Base-by-base conservation (phyloP, 495 filamentous ascomycete genomes). In the Talaromyces thailandensis region DNA sequence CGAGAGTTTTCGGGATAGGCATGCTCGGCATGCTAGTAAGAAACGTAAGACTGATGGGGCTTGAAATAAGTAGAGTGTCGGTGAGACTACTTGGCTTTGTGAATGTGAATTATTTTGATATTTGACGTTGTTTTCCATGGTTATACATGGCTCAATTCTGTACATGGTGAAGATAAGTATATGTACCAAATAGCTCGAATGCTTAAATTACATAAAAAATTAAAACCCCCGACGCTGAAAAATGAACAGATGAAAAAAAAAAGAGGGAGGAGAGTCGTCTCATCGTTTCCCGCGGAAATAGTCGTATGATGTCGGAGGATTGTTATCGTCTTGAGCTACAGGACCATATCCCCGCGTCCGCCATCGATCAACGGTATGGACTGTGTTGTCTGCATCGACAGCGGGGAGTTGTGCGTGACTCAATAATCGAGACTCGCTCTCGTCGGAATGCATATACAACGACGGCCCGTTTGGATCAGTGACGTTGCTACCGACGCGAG, bases 31-130 rank as follows among this genome's bases (percentile, higher is more conserved):
- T n/a, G n/a, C n/a, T n/a, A n/a, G n/a, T n/a, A n/a, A n/a, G n/a
- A n/a, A n/a, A n/a, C n/a, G n/a, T n/a, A n/a, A n/a, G n/a, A n/a
- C n/a, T n/a, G n/a, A n/a, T n/a, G n/a, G n/a, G n/a, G n/a, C 29
- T 8, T 6, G 29, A 31, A 1, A 9, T 31, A 31, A 1, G 6
- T 8, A 6, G 81, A 78, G 70, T 75, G 77, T n/a, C n/a, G 64
- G 78, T 80, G 0, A 72, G 70, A 24, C 71, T 84, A 25, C 67
- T 68, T n/a, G n/a, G n/a, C 23, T 84, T 84, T 62, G 72, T 82
- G 8, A 7, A 5, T 6, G 29, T 31, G 29, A 31, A 31, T 31
- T 8, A 14, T 12, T 37, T 35, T 67, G 79, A 52, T 73, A 84
- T 77, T 76, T 61, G 73, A 84, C 7, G 79, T 81, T 58, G 35